A percentile compares a stretch with the other conserved stretches of the same genome.
Evolutionary conservation across 106 monocot species (phyloP).

Genomic region (Agapanthus africanus): DNA sequence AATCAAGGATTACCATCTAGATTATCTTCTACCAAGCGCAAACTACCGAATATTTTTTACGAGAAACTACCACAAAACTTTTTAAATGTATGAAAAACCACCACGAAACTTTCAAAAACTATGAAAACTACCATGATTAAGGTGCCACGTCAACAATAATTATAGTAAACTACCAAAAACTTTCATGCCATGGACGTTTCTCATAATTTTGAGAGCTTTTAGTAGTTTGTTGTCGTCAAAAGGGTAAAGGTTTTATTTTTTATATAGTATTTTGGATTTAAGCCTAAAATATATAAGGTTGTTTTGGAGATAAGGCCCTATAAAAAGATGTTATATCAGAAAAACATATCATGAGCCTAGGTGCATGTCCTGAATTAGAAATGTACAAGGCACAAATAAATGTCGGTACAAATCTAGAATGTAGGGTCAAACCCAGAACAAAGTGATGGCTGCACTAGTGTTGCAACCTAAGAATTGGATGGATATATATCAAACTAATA

Average conservation of each 20-base stretch:
- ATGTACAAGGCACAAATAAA: neutral
- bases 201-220: no score
- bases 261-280: neutral
- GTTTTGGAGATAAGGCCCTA: neutral
- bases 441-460: neutral
- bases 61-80: no score
- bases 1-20: no score
- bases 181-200: no score
- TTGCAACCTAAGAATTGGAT: slow-evolving; percentile 1
- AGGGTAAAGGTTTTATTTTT: neutral
- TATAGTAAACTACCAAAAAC: no score
- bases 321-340: neutral
- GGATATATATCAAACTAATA: neutral
- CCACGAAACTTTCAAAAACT: no score
- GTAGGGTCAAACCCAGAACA: neutral
- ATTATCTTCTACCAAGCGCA: no score
- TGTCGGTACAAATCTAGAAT: neutral
- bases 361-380: slow-evolving; percentile 3
- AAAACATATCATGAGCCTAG: slow-evolving; percentile 6
- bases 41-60: no score
- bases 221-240: no score
- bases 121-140: no score
- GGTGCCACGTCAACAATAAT: no score
- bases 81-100: no score
- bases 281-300: neutral